Conservation (phyloP, 2,329 filamentous ascomycete genomes). For the Colletotrichum eleusines region DNA sequence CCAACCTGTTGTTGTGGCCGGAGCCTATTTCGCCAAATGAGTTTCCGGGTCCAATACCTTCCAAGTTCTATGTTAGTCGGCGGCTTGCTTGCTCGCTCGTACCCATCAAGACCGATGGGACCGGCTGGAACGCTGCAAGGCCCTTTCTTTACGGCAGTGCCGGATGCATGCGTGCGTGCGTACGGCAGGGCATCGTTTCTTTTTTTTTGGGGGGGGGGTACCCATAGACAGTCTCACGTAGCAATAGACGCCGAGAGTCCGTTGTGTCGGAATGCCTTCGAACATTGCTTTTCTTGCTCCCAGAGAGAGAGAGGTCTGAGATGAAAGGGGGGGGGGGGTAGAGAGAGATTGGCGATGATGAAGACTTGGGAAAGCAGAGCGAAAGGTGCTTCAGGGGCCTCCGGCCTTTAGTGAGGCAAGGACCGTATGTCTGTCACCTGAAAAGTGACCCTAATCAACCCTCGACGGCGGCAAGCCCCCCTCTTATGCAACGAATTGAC, state of each 20-base stretch:
- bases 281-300: constrained; percentile 14
- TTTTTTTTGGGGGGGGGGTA: constrained; percentile 14
- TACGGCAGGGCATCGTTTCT: background rate
- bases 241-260: background rate
- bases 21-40: constrained; percentile 5
- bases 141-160: constrained; percentile 16
- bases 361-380: constrained; percentile 19
- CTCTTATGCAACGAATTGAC: background rate
- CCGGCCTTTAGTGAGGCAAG: too few relatives aligned
- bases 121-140: constrained; percentile 32
- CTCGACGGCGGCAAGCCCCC: constrained; percentile 4
- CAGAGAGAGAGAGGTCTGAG: background rate
- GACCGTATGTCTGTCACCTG: too few relatives aligned
- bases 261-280: constrained; percentile 4
- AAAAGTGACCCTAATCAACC: constrained; percentile 21
- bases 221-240: background rate
- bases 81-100: constrained; percentile 28
- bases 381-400: background rate
- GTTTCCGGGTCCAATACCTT: background rate
- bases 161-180: constrained; percentile 18
- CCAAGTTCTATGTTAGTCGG: too few relatives aligned
- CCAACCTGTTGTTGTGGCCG: background rate
- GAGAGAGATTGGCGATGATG: background rate
- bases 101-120: constrained; percentile 36
- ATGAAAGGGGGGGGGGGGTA: background rate